Conservation (phyloP, 2,329 filamentous ascomycete species). For the Ceratocystis harringtonii region DNA sequence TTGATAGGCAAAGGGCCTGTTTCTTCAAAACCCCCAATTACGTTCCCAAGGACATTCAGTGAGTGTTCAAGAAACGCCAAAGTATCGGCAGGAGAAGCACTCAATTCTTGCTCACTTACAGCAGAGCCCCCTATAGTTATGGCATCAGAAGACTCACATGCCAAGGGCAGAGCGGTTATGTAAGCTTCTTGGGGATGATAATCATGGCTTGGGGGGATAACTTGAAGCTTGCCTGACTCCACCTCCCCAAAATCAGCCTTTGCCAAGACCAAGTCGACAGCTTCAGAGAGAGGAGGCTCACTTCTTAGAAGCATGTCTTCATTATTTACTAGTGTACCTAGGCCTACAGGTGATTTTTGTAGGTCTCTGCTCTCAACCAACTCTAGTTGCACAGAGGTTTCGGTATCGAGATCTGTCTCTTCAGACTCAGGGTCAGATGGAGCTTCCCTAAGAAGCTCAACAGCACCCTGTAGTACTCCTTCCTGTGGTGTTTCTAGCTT, state of each 20-base stretch:
- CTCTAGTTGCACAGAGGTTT: background rate
- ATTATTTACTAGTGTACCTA: background rate
- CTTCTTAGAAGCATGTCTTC: background rate
- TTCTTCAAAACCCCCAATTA: background rate
- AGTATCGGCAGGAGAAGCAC: background rate
- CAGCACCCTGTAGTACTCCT: background rate
- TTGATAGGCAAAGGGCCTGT: background rate
- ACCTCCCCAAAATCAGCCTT: background rate
- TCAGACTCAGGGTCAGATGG: background rate
- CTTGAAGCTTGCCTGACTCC: background rate
- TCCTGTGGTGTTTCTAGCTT: background rate
- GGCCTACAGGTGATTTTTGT: background rate
- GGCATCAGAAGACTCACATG: background rate
- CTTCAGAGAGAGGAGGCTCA: no score
- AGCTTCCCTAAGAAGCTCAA: background rate
- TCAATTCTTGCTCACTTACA: background rate
- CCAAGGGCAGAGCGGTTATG: background rate
- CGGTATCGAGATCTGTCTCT: background rate
- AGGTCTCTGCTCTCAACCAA: background rate
- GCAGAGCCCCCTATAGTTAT: background rate
- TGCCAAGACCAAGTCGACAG: background rate
- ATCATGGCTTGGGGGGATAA: background rate
- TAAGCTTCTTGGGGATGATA: background rate
- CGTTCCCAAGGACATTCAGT: background rate
- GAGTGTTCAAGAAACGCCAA: slow-evolving; percentile 2